Base-by-base conservation (phyloP, 2,329 filamentous ascomycete genomes). In the Fusarium longipes region DNA sequence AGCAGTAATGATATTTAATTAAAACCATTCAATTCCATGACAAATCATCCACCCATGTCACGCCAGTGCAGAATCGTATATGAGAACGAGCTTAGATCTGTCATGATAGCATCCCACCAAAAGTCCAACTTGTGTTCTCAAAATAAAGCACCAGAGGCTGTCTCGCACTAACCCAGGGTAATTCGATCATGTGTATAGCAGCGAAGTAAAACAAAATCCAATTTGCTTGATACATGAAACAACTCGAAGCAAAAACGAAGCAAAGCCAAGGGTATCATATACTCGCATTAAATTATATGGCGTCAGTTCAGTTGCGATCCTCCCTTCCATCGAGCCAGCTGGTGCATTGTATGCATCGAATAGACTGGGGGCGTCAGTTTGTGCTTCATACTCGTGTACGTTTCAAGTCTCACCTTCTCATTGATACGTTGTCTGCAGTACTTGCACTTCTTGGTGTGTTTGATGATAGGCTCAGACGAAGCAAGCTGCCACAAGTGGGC, bases 391-490 rank as follows among this genome's bases (percentile, higher is more conserved):
- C n/a, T 6, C 8, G 17, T 5, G 7, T 5, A 8, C 6, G 25
- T 10, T 1, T 5, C 32, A 17, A 17, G 2, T 63, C 80, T 71
- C 57, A 88, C 89, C 83, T 89, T 88, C 50, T 86, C 84, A 70
- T 84, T 89, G 57, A 91, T 87, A 24, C 79, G 80, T 76, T 89
- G 88, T 61, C 84, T 81, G 74, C 89, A 91, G 72, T 90, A 93
- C 72, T 81, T 85, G 79, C 90, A 93, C 77, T 88, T 90, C 51
- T 88, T 82, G 25, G 85, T 87, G 68, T 86, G 87, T 80, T 92
- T 92, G 75, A 93, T 90, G 65, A 93, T 89, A 15, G 87, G 86
- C 51, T 92, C 89, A 12, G 84, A 82, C 14, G 85, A 87, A 12
- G 87, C 73, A 63, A 81, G 82, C 69, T 88, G 87, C 74, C 92